Percentiles rank a stretch among this genome's conserved stretches.
Conservation (phyloP, 2,329 filamentous ascomycete genomes). For the Myriosclerotinia scirpicola region DNA sequence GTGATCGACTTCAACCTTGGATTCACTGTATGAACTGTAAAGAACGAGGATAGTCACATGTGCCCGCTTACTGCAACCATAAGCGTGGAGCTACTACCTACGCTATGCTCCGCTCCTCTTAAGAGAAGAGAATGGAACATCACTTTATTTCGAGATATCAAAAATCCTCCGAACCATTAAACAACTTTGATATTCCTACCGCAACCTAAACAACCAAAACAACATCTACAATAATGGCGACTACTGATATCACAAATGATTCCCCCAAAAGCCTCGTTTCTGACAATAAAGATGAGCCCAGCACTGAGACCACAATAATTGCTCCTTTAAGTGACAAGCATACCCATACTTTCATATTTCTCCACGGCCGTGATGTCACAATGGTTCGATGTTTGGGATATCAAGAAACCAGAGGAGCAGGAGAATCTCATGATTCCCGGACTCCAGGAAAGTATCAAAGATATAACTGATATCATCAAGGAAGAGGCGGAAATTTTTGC, state of each 20-base stretch:
- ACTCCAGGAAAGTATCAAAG: slow-evolving; percentile 43
- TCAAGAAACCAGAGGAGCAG: too few species aligned
- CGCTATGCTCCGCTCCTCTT: too few species aligned
- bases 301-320: not conserved
- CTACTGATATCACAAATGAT: not conserved
- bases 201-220: too few species aligned
- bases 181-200: too few species aligned
- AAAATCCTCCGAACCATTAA: too few species aligned
- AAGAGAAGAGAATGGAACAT: too few species aligned
- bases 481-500: slow-evolving; percentile 42
- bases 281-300: not conserved
- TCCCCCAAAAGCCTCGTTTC: not conserved
- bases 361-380: slow-evolving; percentile 47
- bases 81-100: not conserved
- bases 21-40: too few species aligned
- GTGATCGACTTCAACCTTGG: too few species aligned
- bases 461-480: slow-evolving; percentile 41
- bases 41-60: not conserved
- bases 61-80: not conserved
- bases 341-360: slow-evolving; percentile 47
- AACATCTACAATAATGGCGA: too few species aligned
- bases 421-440: slow-evolving; percentile 38
- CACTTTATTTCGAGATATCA: not conserved
- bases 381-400: too few species aligned
- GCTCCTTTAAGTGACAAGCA: not conserved